Evolutionary conservation across 768 basidiomycete species (phyloP).

Genomic region (Leccinum longicurvipes): DNA sequence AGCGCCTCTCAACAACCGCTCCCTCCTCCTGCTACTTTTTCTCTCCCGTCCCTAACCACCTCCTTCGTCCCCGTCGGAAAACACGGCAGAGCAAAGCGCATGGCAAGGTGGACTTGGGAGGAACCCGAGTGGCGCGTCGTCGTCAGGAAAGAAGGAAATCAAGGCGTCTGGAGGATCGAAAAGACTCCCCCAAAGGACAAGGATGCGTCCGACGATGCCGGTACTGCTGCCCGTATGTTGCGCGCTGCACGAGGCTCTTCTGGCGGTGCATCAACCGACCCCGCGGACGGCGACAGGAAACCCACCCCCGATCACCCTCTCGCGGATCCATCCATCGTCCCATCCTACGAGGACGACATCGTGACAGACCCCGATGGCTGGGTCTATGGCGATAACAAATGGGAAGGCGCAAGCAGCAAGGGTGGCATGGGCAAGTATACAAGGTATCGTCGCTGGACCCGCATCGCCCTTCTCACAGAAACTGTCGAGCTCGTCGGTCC

Average conservation of each 20-base stretch:
- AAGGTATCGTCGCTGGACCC: constrained; percentile 80
- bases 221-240: constrained; percentile 41
- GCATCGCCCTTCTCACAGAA: constrained; percentile 76
- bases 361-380: constrained; percentile 85
- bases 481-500: constrained; percentile 54
- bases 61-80: constrained; percentile 51
- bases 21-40: constrained; percentile 66
- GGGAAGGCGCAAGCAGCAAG: constrained; percentile 73
- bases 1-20: constrained; percentile 53
- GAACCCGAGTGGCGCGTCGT: constrained; percentile 89
- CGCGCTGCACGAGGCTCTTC: constrained; percentile 49
- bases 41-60: constrained; percentile 60
- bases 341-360: constrained; percentile 45
- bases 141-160: constrained; percentile 52
- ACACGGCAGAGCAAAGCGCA: constrained; percentile 57
- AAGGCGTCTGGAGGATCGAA: constrained; percentile 52
- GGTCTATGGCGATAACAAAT: constrained; percentile 95
- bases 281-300: constrained; percentile 23
- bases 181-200: constrained; percentile 51
- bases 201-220: constrained; percentile 42
- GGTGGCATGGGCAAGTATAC: constrained; percentile 94
- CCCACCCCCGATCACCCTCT: constrained; percentile 20
- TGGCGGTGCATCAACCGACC: constrained; percentile 14
- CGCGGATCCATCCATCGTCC: constrained; percentile 31
- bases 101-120: constrained; percentile 85